Conservation (phyloP, 129 eudicot species). For the Helianthus tuberosus region DNA sequence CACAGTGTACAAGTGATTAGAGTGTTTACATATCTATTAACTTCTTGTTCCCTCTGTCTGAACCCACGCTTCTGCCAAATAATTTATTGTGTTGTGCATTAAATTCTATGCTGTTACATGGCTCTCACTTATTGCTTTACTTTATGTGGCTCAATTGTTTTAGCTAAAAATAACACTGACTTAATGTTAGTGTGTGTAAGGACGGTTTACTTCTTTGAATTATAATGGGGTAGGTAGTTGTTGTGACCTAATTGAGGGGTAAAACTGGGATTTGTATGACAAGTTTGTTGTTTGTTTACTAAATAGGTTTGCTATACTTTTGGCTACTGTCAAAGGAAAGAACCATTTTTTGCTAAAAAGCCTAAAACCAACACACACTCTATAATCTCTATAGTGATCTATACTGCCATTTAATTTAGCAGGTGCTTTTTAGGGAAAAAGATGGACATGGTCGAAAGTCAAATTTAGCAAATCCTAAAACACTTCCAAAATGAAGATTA, state of each 20-base stretch:
- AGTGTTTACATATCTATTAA: slow-evolving; percentile 19
- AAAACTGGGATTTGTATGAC: slow-evolving; percentile 14
- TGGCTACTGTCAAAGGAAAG: no score
- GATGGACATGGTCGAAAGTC: no score
- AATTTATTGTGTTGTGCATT: slow-evolving; percentile 42
- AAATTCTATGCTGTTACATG: slow-evolving; percentile 28
- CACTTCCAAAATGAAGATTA: no score
- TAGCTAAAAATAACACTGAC: slow-evolving; percentile 34
- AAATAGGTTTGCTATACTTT: no score
- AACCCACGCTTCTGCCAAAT: slow-evolving; percentile 37
- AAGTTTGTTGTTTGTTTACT: no score
- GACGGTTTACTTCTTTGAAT: slow-evolving; percentile 22
- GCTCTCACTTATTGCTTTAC: slow-evolving; percentile 24
- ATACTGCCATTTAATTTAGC: slow-evolving; percentile 35
- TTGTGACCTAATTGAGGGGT: slow-evolving; percentile 24
- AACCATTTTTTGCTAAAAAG: no score
- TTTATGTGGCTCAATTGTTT: slow-evolving; percentile 29
- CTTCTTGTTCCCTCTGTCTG: slow-evolving; percentile 43
- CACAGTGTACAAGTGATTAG: slow-evolving; percentile 35
- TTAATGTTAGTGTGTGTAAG: slow-evolving; percentile 22
- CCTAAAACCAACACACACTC: no score
- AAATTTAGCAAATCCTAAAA: no score
- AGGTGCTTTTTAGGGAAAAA: slow-evolving; percentile 31
- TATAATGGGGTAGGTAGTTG: slow-evolving; percentile 1
- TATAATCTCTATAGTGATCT: no score